Evolutionary conservation across 2,329 filamentous ascomycete species (phyloP).

Genomic region (Aspergillus neoniger): DNA sequence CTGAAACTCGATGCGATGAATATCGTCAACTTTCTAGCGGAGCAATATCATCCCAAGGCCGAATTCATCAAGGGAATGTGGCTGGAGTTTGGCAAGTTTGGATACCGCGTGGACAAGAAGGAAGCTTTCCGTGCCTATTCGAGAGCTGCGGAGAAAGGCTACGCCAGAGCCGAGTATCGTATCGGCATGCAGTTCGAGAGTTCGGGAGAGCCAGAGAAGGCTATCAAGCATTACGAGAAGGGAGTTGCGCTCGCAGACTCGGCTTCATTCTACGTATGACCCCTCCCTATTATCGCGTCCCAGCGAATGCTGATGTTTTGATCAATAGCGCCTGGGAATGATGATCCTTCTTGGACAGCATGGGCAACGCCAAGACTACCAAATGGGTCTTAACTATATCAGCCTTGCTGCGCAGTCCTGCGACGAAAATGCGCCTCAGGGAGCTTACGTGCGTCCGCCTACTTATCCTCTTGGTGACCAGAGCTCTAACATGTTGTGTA

Average conservation of each 20-base stretch:
- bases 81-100: constrained; percentile 97
- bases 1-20: constrained; percentile 85
- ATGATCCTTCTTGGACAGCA: constrained; percentile 95
- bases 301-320: constrained; percentile 18
- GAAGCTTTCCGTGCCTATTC: constrained; percentile 89
- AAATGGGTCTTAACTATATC: constrained; percentile 77
- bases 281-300: neutral
- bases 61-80: constrained; percentile 95
- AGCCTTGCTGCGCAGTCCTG: constrained; percentile 78
- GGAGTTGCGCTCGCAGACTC: constrained; percentile 82
- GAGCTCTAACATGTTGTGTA: constrained; percentile 24
- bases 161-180: constrained; percentile 86
- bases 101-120: constrained; percentile 85
- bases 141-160: constrained; percentile 81
- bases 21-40: constrained; percentile 84
- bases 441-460: constrained; percentile 66
- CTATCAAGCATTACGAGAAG: constrained; percentile 83
- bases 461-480: neutral
- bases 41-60: constrained; percentile 89
- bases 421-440: constrained; percentile 95
- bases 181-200: constrained; percentile 99
- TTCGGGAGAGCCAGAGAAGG: constrained; percentile 88
- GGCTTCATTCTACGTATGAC: constrained; percentile 69
- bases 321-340: constrained; percentile 80
- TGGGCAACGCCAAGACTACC: constrained; percentile 79